A percentile compares a stretch with the other conserved stretches of the same genome.
These are phyloP conservation scores for Pyrrhoderma lamaoense DNA, from an alignment of 1,284 basidiomycete genomes.

Conservation along the genomic window DNA sequence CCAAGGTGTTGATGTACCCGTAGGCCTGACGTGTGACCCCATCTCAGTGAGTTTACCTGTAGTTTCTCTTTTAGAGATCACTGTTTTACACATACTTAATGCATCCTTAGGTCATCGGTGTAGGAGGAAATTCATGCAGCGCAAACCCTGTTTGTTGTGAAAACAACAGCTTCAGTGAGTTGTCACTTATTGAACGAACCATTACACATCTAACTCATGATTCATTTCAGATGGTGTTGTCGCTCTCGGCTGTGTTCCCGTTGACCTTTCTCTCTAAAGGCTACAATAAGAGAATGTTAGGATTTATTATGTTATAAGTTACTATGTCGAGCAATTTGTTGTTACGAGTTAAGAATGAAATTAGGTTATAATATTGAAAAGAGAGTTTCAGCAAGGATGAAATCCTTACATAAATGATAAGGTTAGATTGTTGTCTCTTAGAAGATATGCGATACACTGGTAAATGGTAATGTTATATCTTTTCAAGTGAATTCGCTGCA, in stretches of 20 bases:
- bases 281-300: too few species aligned
- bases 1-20: conserved; percentile 1
- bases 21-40: conserved; percentile 15
- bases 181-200: not conserved
- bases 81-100: not conserved
- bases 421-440: too few species aligned
- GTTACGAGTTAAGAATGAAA: too few species aligned
- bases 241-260: conserved; percentile 14
- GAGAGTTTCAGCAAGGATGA: too few species aligned
- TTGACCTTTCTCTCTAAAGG: conserved; percentile 9
- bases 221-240: conserved; percentile 11
- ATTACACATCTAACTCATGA: not conserved
- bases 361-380: too few species aligned
- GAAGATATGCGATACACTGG: too few species aligned
- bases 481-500: too few species aligned
- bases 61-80: not conserved
- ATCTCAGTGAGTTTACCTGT: conserved; percentile 6
- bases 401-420: too few species aligned
- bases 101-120: conserved; percentile 5
- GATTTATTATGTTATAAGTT: too few species aligned
- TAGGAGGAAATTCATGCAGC: conserved; percentile 2
- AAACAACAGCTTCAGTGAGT: conserved; percentile 15
- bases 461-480: too few species aligned
- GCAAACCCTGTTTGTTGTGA: conserved; percentile 13
- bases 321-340: too few species aligned